Conservation (phyloP, 2,329 filamentous ascomycete genomes). For the Botrytis aclada region DNA sequence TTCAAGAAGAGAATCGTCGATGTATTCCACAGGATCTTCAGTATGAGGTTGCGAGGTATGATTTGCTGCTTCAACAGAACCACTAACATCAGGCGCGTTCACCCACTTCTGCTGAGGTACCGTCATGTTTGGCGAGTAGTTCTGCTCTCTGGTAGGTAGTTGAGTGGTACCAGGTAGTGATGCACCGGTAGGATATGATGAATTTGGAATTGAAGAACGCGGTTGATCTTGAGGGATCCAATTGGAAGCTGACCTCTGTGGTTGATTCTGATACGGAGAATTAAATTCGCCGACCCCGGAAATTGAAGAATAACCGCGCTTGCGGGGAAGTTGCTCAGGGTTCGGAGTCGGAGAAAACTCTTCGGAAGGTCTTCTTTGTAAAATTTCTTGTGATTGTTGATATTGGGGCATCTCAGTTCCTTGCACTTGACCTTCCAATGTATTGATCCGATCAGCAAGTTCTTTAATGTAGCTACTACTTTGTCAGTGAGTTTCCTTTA, state of each 20-base stretch:
- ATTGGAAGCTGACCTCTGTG: conserved; percentile 27
- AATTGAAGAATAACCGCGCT: conserved; percentile 48
- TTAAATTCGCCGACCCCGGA: conserved; percentile 42
- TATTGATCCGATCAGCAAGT: conserved; percentile 78
- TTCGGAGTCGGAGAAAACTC: conserved; percentile 52
- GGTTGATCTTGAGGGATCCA: conserved; percentile 33
- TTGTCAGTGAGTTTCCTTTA: conserved; percentile 24
- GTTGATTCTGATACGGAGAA: conserved; percentile 42
- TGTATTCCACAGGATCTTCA: conserved; percentile 42
- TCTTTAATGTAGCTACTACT: conserved; percentile 78
- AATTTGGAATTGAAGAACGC: conserved; percentile 22
- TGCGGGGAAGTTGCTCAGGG: conserved; percentile 41
- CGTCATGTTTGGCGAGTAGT: conserved; percentile 36
- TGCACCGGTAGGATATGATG: conserved; percentile 17
- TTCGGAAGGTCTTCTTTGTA: conserved; percentile 46
- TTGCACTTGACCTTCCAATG: conserved; percentile 74
- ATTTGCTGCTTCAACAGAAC: conserved; percentile 32
- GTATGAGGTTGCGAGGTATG: conserved; percentile 26
- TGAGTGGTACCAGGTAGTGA: conserved; percentile 23
- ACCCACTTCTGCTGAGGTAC: conserved; percentile 35
- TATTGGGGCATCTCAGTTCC: conserved; percentile 39
- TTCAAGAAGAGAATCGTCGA: conserved; percentile 43
- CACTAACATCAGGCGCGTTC: conserved; percentile 33
- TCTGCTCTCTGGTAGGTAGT: conserved; percentile 29
- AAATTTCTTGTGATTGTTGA: conserved; percentile 40